Evolutionary conservation across 2,329 filamentous ascomycete species (phyloP).

Genomic region (Claviceps capensis): DNA sequence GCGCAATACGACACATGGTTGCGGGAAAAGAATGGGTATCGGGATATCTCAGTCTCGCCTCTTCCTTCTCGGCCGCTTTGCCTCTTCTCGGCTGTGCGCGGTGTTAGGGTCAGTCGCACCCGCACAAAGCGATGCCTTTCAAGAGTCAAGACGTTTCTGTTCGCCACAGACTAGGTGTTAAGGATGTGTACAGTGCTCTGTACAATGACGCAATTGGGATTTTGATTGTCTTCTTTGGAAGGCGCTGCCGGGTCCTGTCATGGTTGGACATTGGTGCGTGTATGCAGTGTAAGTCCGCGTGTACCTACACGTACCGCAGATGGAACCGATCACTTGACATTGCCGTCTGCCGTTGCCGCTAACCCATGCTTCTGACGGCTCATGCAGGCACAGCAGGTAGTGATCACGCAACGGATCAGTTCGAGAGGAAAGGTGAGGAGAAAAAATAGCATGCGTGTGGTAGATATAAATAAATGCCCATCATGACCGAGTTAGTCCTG

Average conservation of each 20-base stretch:
- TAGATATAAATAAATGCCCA: too few relatives aligned
- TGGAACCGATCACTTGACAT: neutral
- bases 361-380: neutral
- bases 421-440: neutral
- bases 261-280: too few relatives aligned
- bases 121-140: neutral
- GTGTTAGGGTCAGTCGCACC: neutral
- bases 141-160: neutral
- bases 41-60: too few relatives aligned
- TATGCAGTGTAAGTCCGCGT: neutral
- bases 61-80: too few relatives aligned
- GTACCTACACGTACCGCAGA: too few relatives aligned
- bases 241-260: too few relatives aligned
- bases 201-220: neutral
- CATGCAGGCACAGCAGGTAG: conserved; percentile 3
- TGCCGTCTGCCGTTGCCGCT: neutral
- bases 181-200: neutral
- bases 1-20: neutral
- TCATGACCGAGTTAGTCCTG: too few relatives aligned
- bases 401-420: neutral
- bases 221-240: neutral
- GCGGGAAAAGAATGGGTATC: too few relatives aligned
- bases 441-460: too few relatives aligned
- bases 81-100: too few relatives aligned
- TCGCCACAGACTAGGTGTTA: neutral